Evolutionary conservation across 306 rosid genomes (phyloP).

Genomic region (Ziziphus jujuba): DNA sequence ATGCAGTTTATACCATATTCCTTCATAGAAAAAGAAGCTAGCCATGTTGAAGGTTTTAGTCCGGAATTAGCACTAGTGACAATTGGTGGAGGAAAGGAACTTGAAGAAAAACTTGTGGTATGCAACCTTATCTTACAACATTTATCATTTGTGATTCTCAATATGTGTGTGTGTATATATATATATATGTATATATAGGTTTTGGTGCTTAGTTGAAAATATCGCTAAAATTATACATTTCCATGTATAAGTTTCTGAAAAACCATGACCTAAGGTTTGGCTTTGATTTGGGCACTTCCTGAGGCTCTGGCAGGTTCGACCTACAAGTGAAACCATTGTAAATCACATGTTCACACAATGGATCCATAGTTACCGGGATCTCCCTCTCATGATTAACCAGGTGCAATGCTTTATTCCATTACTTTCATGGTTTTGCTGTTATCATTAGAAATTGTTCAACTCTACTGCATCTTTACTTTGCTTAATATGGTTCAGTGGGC

Average conservation of each 20-base stretch:
- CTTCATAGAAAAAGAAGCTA: conserved; percentile 96
- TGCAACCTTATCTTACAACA: conserved; percentile 13
- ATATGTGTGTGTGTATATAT: no score
- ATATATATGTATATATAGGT: not conserved
- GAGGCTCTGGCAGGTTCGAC: conserved; percentile 97
- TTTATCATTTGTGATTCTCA: not conserved
- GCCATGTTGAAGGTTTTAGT: conserved; percentile 97
- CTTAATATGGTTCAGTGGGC: conserved; percentile 72
- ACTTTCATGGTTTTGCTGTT: conserved; percentile 1
- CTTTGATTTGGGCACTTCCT: conserved; percentile 80
- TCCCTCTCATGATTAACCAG: conserved; percentile 92
- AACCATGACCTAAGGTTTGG: conserved; percentile 60
- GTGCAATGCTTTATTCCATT: conserved; percentile 33
- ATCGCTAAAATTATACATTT: not conserved
- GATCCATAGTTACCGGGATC: conserved; percentile 97
- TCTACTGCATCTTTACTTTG: conserved; percentile 9
- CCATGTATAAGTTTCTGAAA: conserved; percentile 15
- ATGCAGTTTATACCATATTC: conserved; percentile 94
- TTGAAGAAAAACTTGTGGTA: conserved; percentile 98
- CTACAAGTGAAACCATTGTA: conserved; percentile 92
- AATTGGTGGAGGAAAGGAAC: conserved; percentile 96
- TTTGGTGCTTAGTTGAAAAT: not conserved
- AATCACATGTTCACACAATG: conserved; percentile 99
- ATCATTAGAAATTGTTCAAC: not conserved
- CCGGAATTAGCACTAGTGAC: conserved; percentile 92